These are phyloP conservation scores for Sarcomyxa edulis DNA, from an alignment of 768 basidiomycete genomes.

Conservation along the genomic window DNA sequence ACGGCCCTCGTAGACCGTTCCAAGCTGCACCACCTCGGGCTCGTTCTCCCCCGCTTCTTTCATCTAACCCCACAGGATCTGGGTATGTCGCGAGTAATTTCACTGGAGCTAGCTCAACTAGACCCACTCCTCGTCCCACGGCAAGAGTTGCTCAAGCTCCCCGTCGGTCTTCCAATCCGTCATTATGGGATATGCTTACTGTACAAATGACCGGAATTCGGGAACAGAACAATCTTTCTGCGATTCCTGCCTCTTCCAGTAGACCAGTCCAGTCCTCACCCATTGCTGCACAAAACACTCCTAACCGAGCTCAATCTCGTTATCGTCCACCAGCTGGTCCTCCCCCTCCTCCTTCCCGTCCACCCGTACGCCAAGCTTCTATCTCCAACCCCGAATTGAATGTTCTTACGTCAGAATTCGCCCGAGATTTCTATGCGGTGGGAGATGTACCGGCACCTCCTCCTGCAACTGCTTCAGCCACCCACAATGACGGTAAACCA, in stretches of 20 bases:
- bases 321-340: conserved; percentile 3
- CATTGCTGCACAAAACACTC: no score
- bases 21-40: conserved; percentile 21
- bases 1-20: conserved; percentile 36
- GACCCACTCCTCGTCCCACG: no score
- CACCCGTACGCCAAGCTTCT: not conserved
- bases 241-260: no score
- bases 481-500: conserved; percentile 45
- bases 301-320: not conserved
- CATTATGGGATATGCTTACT: no score
- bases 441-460: conserved; percentile 22
- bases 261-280: no score
- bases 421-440: conserved; percentile 45
- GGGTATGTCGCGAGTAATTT: no score
- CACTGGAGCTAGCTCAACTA: no score
- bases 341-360: conserved; percentile 6
- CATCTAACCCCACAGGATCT: conserved; percentile 9
- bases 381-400: conserved; percentile 1
- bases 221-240: no score
- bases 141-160: no score
- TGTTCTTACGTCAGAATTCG: conserved; percentile 57
- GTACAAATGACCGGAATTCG: no score
- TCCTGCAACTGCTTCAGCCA: conserved; percentile 1
- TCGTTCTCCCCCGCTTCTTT: conserved; percentile 10
- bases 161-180: no score